Conservation (phyloP, 2,329 filamentous ascomycete genomes). For the Remersonia thermophila region DNA sequence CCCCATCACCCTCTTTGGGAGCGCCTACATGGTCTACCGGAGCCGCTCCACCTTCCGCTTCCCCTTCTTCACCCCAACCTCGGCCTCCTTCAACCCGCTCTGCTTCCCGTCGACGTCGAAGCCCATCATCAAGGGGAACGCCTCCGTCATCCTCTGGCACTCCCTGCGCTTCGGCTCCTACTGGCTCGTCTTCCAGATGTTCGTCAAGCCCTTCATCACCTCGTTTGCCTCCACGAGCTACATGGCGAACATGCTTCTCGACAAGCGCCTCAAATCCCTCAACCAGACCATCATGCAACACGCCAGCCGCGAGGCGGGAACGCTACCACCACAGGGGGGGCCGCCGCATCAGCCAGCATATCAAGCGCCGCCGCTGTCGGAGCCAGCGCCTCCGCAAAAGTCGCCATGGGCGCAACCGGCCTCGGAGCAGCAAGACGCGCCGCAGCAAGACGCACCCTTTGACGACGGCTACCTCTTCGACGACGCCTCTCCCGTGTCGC, state of each 20-base stretch:
- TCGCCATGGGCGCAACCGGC: slow-evolving; percentile 3
- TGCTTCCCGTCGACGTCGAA: slow-evolving; percentile 9
- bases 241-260: slow-evolving; percentile 1
- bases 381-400: slow-evolving; percentile 4
- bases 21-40: slow-evolving; percentile 6
- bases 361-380: too few relatives aligned
- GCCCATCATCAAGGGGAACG: slow-evolving; percentile 4
- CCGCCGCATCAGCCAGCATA: too few relatives aligned
- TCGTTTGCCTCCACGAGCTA: slow-evolving; percentile 4
- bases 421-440: not conserved
- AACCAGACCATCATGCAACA: not conserved
- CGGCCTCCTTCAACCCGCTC: slow-evolving; percentile 9
- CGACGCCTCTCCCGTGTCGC: slow-evolving; percentile 16
- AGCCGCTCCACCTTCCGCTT: slow-evolving; percentile 12
- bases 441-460: not conserved
- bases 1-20: slow-evolving; percentile 2
- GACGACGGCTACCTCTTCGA: slow-evolving; percentile 15
- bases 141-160: slow-evolving; percentile 10
- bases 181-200: not conserved
- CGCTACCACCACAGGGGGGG: too few relatives aligned
- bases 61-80: slow-evolving; percentile 13
- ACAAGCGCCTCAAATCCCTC: slow-evolving; percentile 4
- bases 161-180: slow-evolving; percentile 9
- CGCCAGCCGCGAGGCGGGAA: too few relatives aligned
- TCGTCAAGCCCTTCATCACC: slow-evolving; percentile 1